Percentiles rank a stretch among this genome's conserved stretches.
Conservation (phyloP, 1,139 yeast genomes). For the Blastobotrys serpentis region DNA sequence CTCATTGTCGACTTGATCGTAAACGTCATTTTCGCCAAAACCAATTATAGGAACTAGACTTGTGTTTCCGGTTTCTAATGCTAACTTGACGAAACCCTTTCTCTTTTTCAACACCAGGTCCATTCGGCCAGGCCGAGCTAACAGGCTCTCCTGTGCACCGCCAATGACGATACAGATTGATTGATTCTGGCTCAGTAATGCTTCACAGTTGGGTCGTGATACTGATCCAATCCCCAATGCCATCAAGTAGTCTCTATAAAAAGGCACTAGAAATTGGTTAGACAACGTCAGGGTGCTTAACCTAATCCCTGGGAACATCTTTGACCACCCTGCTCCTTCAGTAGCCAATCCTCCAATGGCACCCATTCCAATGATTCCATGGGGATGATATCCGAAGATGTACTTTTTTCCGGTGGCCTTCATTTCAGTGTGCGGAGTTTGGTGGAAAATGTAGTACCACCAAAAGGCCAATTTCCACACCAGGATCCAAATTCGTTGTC, state of each 20-base stretch:
- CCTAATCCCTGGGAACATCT: conserved; percentile 77
- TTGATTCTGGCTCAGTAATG: conserved; percentile 56
- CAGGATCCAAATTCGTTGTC: conserved; percentile 16
- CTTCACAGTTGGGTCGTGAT: conserved; percentile 66
- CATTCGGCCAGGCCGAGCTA: conserved; percentile 60
- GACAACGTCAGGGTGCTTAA: conserved; percentile 76
- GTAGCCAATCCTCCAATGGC: conserved; percentile 85
- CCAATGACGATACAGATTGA: conserved; percentile 91
- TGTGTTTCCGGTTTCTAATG: conserved; percentile 75
- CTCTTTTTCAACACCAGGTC: conserved; percentile 73
- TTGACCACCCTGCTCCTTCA: conserved; percentile 68
- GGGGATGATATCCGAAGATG: conserved; percentile 94
- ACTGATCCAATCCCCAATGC: conserved; percentile 86
- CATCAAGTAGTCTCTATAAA: conserved; percentile 81
- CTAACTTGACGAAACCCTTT: conserved; percentile 85
- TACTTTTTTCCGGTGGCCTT: conserved; percentile 49
- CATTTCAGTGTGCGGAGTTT: conserved; percentile 12
- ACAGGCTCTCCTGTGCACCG: conserved; percentile 87
- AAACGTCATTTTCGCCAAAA: conserved; percentile 85
- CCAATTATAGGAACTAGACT: conserved; percentile 84
- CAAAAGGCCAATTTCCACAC: conserved; percentile 29
- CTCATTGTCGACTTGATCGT: conserved; percentile 59
- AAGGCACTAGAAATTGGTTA: conserved; percentile 83
- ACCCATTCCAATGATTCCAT: conserved; percentile 93
- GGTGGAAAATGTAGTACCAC: conserved; percentile 27